Evolutionary conservation across 441 rosid species (phyloP), one percentile per base, ranked within the genome.

Genomic region (Arabidopsis hybrid): DNA sequence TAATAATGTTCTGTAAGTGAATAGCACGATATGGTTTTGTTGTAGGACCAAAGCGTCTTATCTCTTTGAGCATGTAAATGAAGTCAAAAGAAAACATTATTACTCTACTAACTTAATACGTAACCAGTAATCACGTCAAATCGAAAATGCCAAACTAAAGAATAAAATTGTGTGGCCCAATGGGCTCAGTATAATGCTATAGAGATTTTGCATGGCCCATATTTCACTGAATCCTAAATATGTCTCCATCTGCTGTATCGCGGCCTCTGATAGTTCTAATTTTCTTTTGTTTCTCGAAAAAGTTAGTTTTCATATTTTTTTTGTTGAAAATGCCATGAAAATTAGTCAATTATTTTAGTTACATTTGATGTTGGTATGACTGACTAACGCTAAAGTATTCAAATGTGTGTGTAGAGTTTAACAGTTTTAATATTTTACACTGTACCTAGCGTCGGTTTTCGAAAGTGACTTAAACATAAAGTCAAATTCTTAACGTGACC

Each of bases 1-100:
- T 65, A 74, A 51, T 60, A 60, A 67, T 52, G 61, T 50, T 60
- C 4, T 32, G 6, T 43, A 14, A 53, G 79, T 75, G 79, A 29
- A 43, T 52, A 43, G 69, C 78, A 75, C 78, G 78, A 60, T 35
- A 43, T 45, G 18, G 58, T 61, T 68, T 75, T 32, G 57, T 75
- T 40, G 58, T 67, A 67, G 42, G 67, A 42, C 68, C 34, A 67
- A 51, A 60, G 4, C 45, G 67, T 59, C 21, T 36, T 36, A 43
- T 66, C 47, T 17, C 29, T 49, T 45, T 12, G 17, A 66, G 43
- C 14, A 46, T 57, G 59, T 46, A 32, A 35, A 14, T 58, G 65
- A 65, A 58, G 72, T 65, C 43, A 35, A 66, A 58, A 49, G 12
- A 38, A 42, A 65, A 74, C 39, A 73, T 73, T 67, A 64, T 16